Evolutionary conservation across 208 protist genomes (phyloP).

Genomic region (Crithidia brevicula): DNA sequence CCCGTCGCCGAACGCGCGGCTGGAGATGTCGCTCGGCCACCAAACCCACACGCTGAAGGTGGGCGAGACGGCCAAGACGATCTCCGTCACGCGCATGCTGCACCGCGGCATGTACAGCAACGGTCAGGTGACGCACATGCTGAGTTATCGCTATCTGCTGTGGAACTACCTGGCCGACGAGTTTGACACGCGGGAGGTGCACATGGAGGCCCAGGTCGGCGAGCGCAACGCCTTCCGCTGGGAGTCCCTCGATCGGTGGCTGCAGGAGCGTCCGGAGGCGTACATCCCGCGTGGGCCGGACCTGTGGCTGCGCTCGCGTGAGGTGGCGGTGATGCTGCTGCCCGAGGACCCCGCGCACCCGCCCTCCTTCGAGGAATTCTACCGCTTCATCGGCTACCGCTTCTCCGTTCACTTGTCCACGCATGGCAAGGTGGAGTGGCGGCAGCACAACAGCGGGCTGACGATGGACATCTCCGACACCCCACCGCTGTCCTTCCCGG

Average conservation of each 20-base stretch:
- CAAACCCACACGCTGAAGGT: constrained; percentile 86
- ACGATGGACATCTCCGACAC: constrained; percentile 32
- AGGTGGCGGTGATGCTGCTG: constrained; percentile 75
- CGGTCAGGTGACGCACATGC: constrained; percentile 64
- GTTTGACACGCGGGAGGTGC: constrained; percentile 56
- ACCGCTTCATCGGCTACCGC: constrained; percentile 69
- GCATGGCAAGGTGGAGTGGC: constrained; percentile 47
- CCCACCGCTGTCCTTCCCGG: constrained; percentile 14
- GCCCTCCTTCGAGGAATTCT: constrained; percentile 66
- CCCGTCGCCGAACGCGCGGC: constrained; percentile 57
- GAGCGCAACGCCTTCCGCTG: constrained; percentile 65
- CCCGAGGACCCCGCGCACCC: constrained; percentile 49
- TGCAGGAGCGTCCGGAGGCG: constrained; percentile 50
- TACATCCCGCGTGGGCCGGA: constrained; percentile 50
- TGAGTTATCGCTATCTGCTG: constrained; percentile 71
- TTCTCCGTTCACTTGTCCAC: constrained; percentile 65
- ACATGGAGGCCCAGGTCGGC: constrained; percentile 72
- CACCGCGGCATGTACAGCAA: constrained; percentile 88
- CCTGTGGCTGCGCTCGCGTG: constrained; percentile 47
- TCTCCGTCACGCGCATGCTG: constrained; percentile 78
- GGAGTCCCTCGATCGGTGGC: constrained; percentile 78
- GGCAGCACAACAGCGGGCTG: constrained; percentile 33
- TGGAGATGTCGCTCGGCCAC: constrained; percentile 86
- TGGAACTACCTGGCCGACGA: constrained; percentile 76
- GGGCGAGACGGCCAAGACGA: constrained; percentile 65